Evolutionary conservation across 139 green algal species (phyloP), one percentile per base, ranked within the genome.

Genomic region (Gonium pectorale): DNA sequence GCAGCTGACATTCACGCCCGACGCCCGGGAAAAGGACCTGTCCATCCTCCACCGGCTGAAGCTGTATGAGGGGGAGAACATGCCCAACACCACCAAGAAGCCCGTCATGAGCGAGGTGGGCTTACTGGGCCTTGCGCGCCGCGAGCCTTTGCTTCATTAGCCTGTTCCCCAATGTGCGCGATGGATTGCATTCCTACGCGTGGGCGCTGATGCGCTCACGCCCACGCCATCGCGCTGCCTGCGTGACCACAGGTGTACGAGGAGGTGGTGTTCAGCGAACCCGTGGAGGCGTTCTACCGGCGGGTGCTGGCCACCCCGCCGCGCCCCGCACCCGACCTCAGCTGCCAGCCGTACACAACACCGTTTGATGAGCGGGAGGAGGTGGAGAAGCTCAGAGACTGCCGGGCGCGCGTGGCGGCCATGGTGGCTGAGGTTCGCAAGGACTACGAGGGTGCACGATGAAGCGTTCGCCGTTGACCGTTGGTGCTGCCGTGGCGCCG

Each of bases 231-330:
- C 51, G 2, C 51, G 7, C 51, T 29, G 21, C 24, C n/a, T 29
- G n/a, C n/a, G n/a, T n/a, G n/a, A n/a, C n/a, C n/a, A 4, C 95
- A 98, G 86, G 82, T 85, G 35, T 98, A 97, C 69, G 97, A 99
- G 49, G 97, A 99, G 87, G 49, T 99, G 15, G 94, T 98, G 27
- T 96, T 99, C 82, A 93, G 83, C 60, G 93, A 99, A 79, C 96
- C 96, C 0, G 74, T 88, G 3, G 88, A 95, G 44, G 86, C 81
- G 6, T 98, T 99, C 69, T 95, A 95, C 67, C 79, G 79, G 11
- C 49, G 79, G 5, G 51, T 77, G 21, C 13, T 62, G 17, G 26
- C 46, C 2, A 52, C 49, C 8, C n/a, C n/a, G 33, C 79, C 64
- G 46, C 79, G 64, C 17, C 64, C 64, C 21, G 64, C 64, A 2